Conservation (phyloP, 1,139 yeast species). For the Yamadazyma kanchanaburiensis region DNA sequence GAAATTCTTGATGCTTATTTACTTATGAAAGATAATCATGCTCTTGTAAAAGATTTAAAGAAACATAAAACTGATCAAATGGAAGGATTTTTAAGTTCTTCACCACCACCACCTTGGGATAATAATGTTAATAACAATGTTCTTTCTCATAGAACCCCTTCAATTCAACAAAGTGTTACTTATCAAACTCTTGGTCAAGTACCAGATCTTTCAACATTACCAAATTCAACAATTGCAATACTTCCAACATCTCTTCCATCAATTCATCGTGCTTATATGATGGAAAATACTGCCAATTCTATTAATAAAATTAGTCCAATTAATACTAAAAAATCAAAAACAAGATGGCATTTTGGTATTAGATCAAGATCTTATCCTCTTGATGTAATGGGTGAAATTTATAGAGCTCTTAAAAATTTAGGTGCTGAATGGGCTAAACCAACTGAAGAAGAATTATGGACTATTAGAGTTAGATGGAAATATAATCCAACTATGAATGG, state of each 20-base stretch:
- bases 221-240: conserved; percentile 77
- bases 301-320: conserved; percentile 65
- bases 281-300: conserved; percentile 39
- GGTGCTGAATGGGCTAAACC: conserved; percentile 99
- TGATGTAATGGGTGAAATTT: conserved; percentile 98
- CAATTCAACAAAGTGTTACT: conserved; percentile 46
- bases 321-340: conserved; percentile 79
- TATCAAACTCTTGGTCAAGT: conserved; percentile 50
- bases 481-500: conserved; percentile 50
- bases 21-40: conserved; percentile 80
- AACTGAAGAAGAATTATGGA: conserved; percentile 92
- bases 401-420: conserved; percentile 85
- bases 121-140: conserved; percentile 9
- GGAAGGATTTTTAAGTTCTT: conserved; percentile 48
- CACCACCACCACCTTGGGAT: conserved; percentile 43
- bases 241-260: conserved; percentile 92
- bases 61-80: conserved; percentile 48
- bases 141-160: conserved; percentile 29
- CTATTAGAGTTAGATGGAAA: conserved; percentile 94
- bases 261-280: conserved; percentile 91
- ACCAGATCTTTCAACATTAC: conserved; percentile 49
- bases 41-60: conserved; percentile 63
- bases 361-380: conserved; percentile 94
- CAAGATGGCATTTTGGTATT: conserved; percentile 99
- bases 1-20: conserved; percentile 93